Conservation (phyloP, 1,139 yeast genomes). For the Lodderomyces metapsilosis region DNA sequence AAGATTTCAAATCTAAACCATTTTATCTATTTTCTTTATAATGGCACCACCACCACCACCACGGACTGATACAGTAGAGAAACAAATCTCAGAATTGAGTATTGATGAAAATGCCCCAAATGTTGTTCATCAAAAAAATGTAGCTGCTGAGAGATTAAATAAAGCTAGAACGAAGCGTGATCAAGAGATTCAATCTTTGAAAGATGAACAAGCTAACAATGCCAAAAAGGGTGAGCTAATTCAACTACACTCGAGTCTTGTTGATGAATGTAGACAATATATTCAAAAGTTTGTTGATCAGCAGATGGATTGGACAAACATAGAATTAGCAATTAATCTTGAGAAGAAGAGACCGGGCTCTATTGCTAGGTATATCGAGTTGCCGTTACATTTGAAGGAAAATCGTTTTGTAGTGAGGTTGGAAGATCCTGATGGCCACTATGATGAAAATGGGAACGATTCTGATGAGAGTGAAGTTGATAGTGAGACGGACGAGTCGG, state of each 20-base stretch:
- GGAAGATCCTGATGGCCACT: constrained; percentile 38
- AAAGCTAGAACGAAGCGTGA: constrained; percentile 74
- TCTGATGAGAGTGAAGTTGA: constrained; percentile 30
- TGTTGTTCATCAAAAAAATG: constrained; percentile 66
- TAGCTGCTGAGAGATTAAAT: constrained; percentile 71
- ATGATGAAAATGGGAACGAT: constrained; percentile 16
- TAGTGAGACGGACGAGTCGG: constrained; percentile 28
- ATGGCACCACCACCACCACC: constrained; percentile 2
- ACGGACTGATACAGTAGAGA: not conserved
- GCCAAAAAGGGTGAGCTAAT: constrained; percentile 72
- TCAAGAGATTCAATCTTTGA: constrained; percentile 66
- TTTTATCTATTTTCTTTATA: not conserved
- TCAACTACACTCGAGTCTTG: constrained; percentile 64
- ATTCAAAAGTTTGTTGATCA: constrained; percentile 69
- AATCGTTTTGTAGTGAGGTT: constrained; percentile 65
- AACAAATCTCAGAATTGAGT: constrained; percentile 3
- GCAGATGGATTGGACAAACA: constrained; percentile 94
- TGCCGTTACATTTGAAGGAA: constrained; percentile 70
- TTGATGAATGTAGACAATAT: constrained; percentile 69
- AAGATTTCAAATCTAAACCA: not conserved
- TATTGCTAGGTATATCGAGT: constrained; percentile 59
- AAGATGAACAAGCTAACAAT: constrained; percentile 63
- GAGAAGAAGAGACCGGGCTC: constrained; percentile 68
- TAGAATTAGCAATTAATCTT: constrained; percentile 68
- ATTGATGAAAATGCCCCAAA: constrained; percentile 23